Base-by-base conservation (phyloP, 208 protist genomes). In the Acanthamoeba lenticulata region DNA sequence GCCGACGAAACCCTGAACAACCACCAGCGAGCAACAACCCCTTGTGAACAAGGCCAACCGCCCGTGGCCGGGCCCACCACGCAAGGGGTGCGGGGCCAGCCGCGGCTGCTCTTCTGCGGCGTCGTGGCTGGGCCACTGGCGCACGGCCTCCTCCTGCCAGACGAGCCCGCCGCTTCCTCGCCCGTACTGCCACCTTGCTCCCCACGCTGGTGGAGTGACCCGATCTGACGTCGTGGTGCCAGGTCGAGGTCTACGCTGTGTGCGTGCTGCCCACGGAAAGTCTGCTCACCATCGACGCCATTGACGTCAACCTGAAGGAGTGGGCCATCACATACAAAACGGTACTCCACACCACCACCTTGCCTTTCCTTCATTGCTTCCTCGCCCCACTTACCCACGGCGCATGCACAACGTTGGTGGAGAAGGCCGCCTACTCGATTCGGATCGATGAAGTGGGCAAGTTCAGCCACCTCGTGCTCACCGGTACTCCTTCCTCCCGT, bases 231-330 rank as follows among this genome's bases (percentile, higher is more conserved):
- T n/a, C 17, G 17, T 19, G 9, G 15, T 62, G 29, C 24, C 40
- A 90, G 83, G 49, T 90, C 27, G 83, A 90, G 52, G 55, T 90
- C 0, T 90, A 90, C 36, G 83, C 83, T 0, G 83, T 90, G 52
- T 90, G 83, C 60, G 83, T 57, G 24, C 49, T 90, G 44, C 55
- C 36, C 9, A 90, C 83, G 13, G 55, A 57, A 17, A 67, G 42
- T 38, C 83, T 90, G 49, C 42, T 90, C 83, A 90, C 49, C 0
- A 90, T 90, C 34, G 49, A 60, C 11, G 83, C 83, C 34, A 60
- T 90, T 17, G 83, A 90, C 24, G 52, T 90, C 83, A 90, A 90
- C 55, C 19, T 90, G n/a, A 72, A 90, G 55, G 83, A 90, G 36
- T 90, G 83, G 83, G 67, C 83, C n/a, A 4, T 90, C 34, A 49